Conservation (phyloP, 257 asterid species). For the Solanum okadae region DNA sequence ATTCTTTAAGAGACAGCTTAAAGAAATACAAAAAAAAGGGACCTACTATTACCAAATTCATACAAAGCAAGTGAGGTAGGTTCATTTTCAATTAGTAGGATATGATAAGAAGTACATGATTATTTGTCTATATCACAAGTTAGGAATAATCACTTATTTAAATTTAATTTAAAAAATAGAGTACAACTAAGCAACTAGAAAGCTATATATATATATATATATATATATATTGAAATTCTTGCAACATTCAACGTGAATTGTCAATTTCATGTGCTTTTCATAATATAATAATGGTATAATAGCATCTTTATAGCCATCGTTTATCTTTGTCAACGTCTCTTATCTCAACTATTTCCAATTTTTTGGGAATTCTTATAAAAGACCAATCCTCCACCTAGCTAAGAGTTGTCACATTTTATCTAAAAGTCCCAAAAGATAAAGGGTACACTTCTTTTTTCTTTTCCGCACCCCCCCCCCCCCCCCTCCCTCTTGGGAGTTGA, state of each 20-base stretch:
- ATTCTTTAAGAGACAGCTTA: background rate
- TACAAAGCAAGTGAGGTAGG: accelerated
- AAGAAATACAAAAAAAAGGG: background rate
- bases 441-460: background rate
- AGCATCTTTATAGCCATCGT: background rate
- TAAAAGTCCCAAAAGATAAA: background rate
- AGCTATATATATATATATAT: too few species aligned
- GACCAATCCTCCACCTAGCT: background rate
- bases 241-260: background rate
- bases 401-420: background rate
- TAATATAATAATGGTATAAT: background rate
- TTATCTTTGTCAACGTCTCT: background rate
- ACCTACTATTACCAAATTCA: background rate
- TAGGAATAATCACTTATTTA: background rate
- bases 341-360: background rate
- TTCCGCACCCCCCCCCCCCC: too few species aligned
- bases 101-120: background rate
- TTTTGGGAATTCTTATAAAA: background rate
- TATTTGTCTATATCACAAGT: background rate
- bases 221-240: background rate
- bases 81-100: background rate
- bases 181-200: background rate
- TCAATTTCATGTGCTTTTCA: background rate
- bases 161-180: background rate
- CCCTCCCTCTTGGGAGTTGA: accelerated